Base-by-base conservation (phyloP, 139 green algal species). In the Coelastrella sp. region DNA sequence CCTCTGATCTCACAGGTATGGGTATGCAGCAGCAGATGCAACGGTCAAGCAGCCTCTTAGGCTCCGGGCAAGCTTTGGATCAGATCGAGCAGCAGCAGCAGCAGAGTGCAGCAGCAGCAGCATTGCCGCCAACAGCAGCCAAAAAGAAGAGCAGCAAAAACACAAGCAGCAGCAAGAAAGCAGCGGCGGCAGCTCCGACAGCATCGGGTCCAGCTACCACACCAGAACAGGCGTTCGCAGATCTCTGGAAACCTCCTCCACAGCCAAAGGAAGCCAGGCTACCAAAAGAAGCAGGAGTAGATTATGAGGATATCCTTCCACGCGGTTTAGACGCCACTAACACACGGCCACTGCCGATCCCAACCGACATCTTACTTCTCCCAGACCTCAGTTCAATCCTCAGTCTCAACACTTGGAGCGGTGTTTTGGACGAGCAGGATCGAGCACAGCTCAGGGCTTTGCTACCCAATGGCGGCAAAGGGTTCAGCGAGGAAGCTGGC, bases 221-320 rank as follows among this genome's bases (percentile, higher is more conserved):
- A 41, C 7, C 7, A 41, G 62, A 38, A 41, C 19, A 6, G 19
- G 57, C 13, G 19, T 63, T 50, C 40, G 9, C 41, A 41, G 43
- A 23, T 3, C 4, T 30, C 34, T 57, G 23, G 48, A 62, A 38
- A 5, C 43, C 45, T 9, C 45, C 72, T 17, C 45, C 30, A 34
- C 48, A n/a, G 4, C 27, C 45, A 4, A 32, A 30, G 30, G 75
- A 82, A n/a, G 50, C 75, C 1, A 50, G 30, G 23, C 51, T 82
- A 17, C 50, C 37, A 4, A 37, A 27, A 8, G 75, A 82, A 45
- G 34, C 75, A 3, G 75, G 75, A 6, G 35, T 82, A 30, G 75
- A 82, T 6, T 82, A 82, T 53, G 75, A 82, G 35, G 75, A 82
- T 15, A 34, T 53, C 2, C 35, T 81, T 34, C 73, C 73, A 23